Evolutionary conservation across 2,329 filamentous ascomycete species (phyloP).

Genomic region (Colletotrichum sp.): DNA sequence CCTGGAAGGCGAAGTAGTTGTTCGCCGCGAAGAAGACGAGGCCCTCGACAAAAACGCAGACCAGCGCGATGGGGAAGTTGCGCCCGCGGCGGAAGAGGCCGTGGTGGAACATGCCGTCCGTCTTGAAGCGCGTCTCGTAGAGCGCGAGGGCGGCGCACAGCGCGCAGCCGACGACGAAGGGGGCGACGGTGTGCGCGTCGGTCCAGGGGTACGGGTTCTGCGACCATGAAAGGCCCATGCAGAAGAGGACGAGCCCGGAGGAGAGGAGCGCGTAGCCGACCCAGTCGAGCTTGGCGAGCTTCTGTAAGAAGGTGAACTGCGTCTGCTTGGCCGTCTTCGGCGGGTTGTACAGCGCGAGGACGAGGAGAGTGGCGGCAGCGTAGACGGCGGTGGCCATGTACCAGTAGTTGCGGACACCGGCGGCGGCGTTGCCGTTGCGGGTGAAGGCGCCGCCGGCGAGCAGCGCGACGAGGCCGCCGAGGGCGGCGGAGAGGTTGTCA

Average conservation of each 20-base stretch:
- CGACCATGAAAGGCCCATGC: constrained; percentile 40
- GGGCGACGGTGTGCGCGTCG: constrained; percentile 36
- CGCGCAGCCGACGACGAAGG: constrained; percentile 36
- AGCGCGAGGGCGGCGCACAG: constrained; percentile 28
- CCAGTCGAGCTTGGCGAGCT: constrained; percentile 43
- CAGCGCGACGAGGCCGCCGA: constrained; percentile 45
- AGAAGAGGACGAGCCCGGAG: constrained; percentile 41
- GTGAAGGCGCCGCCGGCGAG: constrained; percentile 39
- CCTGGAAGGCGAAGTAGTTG: constrained; percentile 46
- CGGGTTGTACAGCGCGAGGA: constrained; percentile 37
- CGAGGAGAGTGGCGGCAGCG: constrained; percentile 29
- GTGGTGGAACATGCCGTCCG: constrained; percentile 46
- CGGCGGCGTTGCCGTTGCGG: constrained; percentile 30
- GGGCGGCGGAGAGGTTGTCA: constrained; percentile 31
- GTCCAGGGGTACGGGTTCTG: constrained; percentile 43
- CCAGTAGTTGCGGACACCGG: constrained; percentile 40
- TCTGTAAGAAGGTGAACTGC: constrained; percentile 30
- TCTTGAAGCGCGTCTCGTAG: constrained; percentile 39
- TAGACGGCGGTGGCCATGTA: constrained; percentile 37
- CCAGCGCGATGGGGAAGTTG: constrained; percentile 39
- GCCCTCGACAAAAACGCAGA: constrained; percentile 43
- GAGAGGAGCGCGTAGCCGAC: constrained; percentile 39
- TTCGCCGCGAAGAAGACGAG: constrained; percentile 44
- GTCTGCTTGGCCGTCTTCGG: constrained; percentile 30
- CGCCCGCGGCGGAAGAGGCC: constrained; percentile 37